Conservation (phyloP, 2,329 filamentous ascomycete species). For the Blastomyces gilchristii region DNA sequence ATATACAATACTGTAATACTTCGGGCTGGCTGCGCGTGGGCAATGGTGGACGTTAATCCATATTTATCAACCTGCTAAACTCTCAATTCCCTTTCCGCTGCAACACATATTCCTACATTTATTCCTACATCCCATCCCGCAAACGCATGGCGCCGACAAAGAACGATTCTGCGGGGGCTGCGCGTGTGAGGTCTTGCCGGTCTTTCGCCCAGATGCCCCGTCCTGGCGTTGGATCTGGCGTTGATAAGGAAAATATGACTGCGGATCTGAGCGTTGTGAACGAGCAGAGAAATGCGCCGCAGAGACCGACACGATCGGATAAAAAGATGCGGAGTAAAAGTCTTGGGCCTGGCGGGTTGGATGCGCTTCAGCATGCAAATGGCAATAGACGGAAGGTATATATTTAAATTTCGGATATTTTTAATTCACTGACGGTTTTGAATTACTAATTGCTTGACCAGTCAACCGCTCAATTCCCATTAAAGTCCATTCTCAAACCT, state of each 20-base stretch:
- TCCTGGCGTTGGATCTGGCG: conserved; percentile 36
- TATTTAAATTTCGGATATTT: conserved; percentile 8
- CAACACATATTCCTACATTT: background rate
- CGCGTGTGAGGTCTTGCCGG: conserved; percentile 47
- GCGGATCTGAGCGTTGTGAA: conserved; percentile 48
- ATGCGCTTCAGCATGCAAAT: conserved; percentile 59
- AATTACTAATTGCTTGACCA: conserved; percentile 21
- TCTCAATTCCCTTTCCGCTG: background rate
- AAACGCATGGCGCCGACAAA: conserved; percentile 23
- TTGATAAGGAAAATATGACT: conserved; percentile 71
- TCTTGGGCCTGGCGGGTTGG: conserved; percentile 81
- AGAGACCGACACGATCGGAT: conserved; percentile 28
- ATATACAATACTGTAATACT: background rate
- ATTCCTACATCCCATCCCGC: conserved; percentile 15
- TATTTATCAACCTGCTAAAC: background rate
- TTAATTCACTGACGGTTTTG: conserved; percentile 8
- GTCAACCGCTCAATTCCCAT: conserved; percentile 32
- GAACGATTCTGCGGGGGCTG: conserved; percentile 25
- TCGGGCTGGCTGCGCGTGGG: background rate
- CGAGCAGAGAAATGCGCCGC: conserved; percentile 14
- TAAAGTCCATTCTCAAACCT: conserved; percentile 71
- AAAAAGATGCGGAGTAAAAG: conserved; percentile 87
- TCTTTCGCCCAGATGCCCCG: conserved; percentile 56
- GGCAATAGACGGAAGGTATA: conserved; percentile 73
- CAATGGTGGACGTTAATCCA: background rate